phyloP scores from a whole-genome alignment of 176 grass and related monocot genomes.

The maize (Zea mays) region DNA sequence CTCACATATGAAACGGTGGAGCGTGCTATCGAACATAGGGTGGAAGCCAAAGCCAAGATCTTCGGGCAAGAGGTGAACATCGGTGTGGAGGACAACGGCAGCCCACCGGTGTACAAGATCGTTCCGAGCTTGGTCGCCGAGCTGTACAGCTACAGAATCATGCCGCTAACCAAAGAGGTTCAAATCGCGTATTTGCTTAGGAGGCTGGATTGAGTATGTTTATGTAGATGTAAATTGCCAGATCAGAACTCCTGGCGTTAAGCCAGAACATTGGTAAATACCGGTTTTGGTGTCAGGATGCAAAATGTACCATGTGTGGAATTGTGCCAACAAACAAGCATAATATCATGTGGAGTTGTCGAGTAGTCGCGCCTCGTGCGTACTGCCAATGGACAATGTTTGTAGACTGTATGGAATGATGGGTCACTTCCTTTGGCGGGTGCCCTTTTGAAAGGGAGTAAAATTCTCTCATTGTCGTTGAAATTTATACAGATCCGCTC shows the following conservation, averaged over 20 bases:
- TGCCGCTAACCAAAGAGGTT: slow-evolving; percentile 92
- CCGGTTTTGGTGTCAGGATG: slow-evolving; percentile 17
- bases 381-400: too few species aligned
- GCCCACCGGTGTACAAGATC: slow-evolving; percentile 70
- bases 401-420: background rate
- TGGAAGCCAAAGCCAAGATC: slow-evolving; percentile 66
- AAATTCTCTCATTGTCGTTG: too few species aligned
- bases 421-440: background rate
- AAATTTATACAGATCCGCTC: too few species aligned
- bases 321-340: background rate
- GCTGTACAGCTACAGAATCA: slow-evolving; percentile 79
- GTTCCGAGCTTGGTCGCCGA: slow-evolving; percentile 64
- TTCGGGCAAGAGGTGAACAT: slow-evolving; percentile 80
- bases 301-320: background rate
- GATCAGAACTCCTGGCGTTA: slow-evolving; percentile 8
- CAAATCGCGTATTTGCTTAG: slow-evolving; percentile 77
- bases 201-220: slow-evolving; percentile 65
- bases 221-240: background rate
- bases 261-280: background rate
- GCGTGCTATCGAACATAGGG: slow-evolving; percentile 57
- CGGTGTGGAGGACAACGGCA: slow-evolving; percentile 36
- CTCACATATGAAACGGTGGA: slow-evolving; percentile 74
- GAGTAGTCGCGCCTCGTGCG: background rate
- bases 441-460: background rate
- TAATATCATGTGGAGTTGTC: background rate